phyloP scores from a whole-genome alignment of 176 grass and related monocot genomes.

The Saccharum spontaneum region DNA sequence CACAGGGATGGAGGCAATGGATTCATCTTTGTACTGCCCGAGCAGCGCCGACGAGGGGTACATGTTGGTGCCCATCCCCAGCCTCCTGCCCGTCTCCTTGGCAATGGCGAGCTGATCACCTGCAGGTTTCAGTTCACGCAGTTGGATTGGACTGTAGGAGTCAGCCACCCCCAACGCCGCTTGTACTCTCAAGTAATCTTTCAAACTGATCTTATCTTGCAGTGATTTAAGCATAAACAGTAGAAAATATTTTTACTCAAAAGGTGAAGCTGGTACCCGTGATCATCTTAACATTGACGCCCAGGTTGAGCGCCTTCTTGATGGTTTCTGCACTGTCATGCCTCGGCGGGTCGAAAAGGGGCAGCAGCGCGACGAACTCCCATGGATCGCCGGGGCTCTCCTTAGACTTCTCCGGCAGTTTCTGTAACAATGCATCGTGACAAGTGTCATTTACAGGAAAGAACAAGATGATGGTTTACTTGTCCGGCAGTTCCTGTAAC shows the following conservation, averaged over 20 bases:
- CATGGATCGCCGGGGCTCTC: slow-evolving; percentile 65
- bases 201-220: no score
- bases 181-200: no score
- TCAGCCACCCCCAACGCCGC: background rate
- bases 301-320: slow-evolving; percentile 73
- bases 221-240: no score
- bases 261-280: slow-evolving; percentile 50
- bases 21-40: slow-evolving; percentile 64
- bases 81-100: slow-evolving; percentile 93
- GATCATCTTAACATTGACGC: slow-evolving; percentile 99
- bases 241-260: background rate
- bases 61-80: slow-evolving; percentile 98
- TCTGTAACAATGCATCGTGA: slow-evolving; percentile 27
- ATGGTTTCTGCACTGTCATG: slow-evolving; percentile 96
- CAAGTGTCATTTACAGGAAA: no score
- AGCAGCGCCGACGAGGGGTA: slow-evolving; percentile 90
- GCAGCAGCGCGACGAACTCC: slow-evolving; percentile 82
- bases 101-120: slow-evolving; percentile 96
- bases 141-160: background rate
- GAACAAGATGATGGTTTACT: no score
- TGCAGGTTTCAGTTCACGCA: slow-evolving; percentile 1
- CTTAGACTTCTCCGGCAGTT: slow-evolving; percentile 76
- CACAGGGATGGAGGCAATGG: slow-evolving; percentile 57
- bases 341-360: slow-evolving; percentile 86
- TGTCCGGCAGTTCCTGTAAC: no score